Conservation (phyloP, 805 yeast species). For the Hanseniaspora valbyensis region DNA sequence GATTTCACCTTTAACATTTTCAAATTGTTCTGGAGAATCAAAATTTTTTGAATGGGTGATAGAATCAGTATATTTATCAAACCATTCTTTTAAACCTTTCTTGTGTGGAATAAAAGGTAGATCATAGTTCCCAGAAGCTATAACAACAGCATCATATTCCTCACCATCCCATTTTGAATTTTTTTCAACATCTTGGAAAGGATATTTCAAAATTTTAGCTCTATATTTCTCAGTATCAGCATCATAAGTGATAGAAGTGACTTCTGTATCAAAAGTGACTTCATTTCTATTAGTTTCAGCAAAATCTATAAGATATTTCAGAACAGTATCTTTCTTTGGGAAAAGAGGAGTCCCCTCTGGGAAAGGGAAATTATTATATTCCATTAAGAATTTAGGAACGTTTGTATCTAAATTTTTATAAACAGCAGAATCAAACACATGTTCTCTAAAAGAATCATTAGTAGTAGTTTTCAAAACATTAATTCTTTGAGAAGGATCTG, state of each 20-base stretch:
- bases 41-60: constrained; percentile 50
- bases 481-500: constrained; percentile 22
- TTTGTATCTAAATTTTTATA: constrained; percentile 57
- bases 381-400: constrained; percentile 54
- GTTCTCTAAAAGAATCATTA: constrained; percentile 20
- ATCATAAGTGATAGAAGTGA: constrained; percentile 31
- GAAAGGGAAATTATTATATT: constrained; percentile 41
- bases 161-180: constrained; percentile 16
- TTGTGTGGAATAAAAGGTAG: constrained; percentile 50
- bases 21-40: constrained; percentile 37
- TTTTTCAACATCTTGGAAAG: neutral
- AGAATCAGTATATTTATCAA: constrained; percentile 34
- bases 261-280: constrained; percentile 40
- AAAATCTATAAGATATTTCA: constrained; percentile 45
- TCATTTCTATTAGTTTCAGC: constrained; percentile 33
- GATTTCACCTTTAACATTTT: constrained; percentile 32
- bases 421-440: constrained; percentile 42
- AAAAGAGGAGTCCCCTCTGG: constrained; percentile 40
- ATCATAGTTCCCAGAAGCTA: constrained; percentile 57
- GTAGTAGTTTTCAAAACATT: constrained; percentile 16
- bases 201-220: constrained; percentile 21
- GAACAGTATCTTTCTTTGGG: constrained; percentile 48
- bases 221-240: constrained; percentile 33
- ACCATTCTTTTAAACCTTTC: constrained; percentile 43
- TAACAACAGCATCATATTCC: constrained; percentile 48